A percentile compares a stretch with the other conserved stretches of the same genome.
These are phyloP conservation scores for Lentinula novae-zelandiae DNA, from an alignment of 1,284 basidiomycete species.

Conservation along the genomic window DNA sequence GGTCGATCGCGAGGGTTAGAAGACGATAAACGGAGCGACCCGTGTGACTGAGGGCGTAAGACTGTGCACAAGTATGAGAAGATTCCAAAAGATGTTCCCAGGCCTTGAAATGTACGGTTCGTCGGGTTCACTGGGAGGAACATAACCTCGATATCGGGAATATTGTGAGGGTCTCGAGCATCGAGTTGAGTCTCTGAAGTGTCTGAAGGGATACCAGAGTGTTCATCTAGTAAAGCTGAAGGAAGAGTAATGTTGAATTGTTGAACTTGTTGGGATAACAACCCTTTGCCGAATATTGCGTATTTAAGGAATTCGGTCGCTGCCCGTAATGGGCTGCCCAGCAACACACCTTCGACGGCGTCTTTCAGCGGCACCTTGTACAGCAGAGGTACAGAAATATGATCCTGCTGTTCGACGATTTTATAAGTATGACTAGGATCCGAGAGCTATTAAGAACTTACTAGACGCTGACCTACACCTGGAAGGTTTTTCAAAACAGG, in stretches of 20 bases:
- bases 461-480: slow-evolving; percentile 30
- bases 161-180: slow-evolving; percentile 18
- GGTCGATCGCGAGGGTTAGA: slow-evolving; percentile 28
- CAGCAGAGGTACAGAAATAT: slow-evolving; percentile 25
- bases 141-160: slow-evolving; percentile 36
- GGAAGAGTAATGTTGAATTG: slow-evolving; percentile 25
- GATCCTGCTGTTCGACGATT: slow-evolving; percentile 26
- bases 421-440: neutral
- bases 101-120: slow-evolving; percentile 14
- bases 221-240: slow-evolving; percentile 22
- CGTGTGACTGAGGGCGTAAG: slow-evolving; percentile 29
- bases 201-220: slow-evolving; percentile 7
- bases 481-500: slow-evolving; percentile 27
- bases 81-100: slow-evolving; percentile 19
- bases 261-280: slow-evolving; percentile 26
- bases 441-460: neutral
- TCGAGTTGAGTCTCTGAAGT: slow-evolving; percentile 16
- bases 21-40: slow-evolving; percentile 29
- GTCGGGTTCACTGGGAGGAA: slow-evolving; percentile 18
- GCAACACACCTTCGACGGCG: slow-evolving; percentile 20
- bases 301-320: slow-evolving; percentile 26
- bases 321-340: slow-evolving; percentile 17
- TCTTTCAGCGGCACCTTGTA: slow-evolving; percentile 26
- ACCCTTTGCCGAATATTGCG: slow-evolving; percentile 25
- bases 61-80: slow-evolving; percentile 27